Percentiles rank a stretch among this genome's conserved stretches.
phyloP scores from a whole-genome alignment of 345 rosid genomes.

The Populus alba region DNA sequence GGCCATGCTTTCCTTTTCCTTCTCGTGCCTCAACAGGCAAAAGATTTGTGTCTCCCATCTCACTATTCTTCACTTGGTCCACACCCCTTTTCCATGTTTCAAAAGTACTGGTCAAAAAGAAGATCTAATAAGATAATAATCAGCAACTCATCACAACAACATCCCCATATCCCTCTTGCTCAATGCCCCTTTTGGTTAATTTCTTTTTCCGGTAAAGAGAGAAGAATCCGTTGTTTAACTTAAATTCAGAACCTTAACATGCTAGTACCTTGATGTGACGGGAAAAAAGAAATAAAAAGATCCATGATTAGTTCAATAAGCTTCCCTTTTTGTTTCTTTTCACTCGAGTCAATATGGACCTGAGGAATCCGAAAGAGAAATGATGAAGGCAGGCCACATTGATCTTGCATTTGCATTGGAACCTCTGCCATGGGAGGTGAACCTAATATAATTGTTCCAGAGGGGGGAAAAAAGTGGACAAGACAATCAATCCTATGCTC shows the following conservation, averaged over 20 bases:
- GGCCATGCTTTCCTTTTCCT: constrained; percentile 22
- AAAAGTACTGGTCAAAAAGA: constrained; percentile 14
- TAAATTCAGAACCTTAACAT: constrained; percentile 12
- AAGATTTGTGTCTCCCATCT: constrained; percentile 18
- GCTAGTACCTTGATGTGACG: constrained; percentile 15
- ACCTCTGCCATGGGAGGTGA: neutral
- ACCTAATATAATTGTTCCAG: neutral
- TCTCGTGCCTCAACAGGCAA: constrained; percentile 26
- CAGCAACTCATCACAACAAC: constrained; percentile 3
- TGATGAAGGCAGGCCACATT: neutral
- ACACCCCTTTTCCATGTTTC: neutral
- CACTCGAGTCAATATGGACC: neutral
- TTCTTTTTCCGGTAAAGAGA: neutral
- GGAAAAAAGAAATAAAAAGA: neutral
- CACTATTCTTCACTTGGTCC: constrained; percentile 4
- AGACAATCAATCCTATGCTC: neutral
- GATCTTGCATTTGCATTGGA: constrained; percentile 5
- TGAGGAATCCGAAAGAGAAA: constrained; percentile 1
- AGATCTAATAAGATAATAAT: constrained; percentile 9
- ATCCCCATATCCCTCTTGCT: neutral
- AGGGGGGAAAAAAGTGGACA: neutral
- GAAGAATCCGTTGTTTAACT: neutral
- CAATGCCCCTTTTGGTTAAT: neutral
- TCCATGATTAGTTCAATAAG: neutral
- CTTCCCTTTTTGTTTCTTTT: constrained; percentile 5